A percentile compares a stretch with the other conserved stretches of the same genome.
phyloP scores from a whole-genome alignment of 768 basidiomycete species.

The Lactarius sp. region DNA sequence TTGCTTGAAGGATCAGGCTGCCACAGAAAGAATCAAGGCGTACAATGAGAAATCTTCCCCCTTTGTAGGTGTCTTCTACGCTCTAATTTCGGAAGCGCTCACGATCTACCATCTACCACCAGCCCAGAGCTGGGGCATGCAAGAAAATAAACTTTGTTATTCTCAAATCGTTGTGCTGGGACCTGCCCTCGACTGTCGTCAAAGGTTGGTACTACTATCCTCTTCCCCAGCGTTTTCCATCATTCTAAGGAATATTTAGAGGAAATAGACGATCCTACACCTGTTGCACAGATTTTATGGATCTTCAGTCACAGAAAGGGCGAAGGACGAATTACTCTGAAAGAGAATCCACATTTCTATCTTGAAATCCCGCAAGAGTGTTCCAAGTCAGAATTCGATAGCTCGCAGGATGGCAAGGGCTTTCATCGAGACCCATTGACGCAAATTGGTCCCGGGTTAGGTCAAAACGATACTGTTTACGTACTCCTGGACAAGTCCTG shows the following conservation, averaged over 20 bases:
- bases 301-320: not conserved
- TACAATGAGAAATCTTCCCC: not conserved
- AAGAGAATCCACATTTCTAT: not conserved
- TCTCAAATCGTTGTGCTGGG: not conserved
- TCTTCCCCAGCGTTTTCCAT: not conserved
- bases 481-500: not conserved
- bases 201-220: not conserved
- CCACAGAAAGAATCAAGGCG: not conserved
- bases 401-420: not conserved
- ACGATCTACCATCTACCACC: not conserved
- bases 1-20: not conserved
- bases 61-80: not conserved
- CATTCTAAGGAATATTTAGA: not conserved
- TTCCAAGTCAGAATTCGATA: not conserved
- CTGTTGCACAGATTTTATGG: not conserved
- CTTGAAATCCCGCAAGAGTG: not conserved
- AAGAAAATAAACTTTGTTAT: constrained; percentile 9
- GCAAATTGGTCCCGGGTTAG: not conserved
- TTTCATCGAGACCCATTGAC: not conserved
- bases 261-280: not conserved
- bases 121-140: not conserved
- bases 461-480: not conserved
- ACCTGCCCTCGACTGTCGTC: not conserved
- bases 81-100: not conserved
- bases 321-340: not conserved